phyloP scores from a whole-genome alignment of 1,284 basidiomycete species.

The Cystobasidiaceae sp. region DNA sequence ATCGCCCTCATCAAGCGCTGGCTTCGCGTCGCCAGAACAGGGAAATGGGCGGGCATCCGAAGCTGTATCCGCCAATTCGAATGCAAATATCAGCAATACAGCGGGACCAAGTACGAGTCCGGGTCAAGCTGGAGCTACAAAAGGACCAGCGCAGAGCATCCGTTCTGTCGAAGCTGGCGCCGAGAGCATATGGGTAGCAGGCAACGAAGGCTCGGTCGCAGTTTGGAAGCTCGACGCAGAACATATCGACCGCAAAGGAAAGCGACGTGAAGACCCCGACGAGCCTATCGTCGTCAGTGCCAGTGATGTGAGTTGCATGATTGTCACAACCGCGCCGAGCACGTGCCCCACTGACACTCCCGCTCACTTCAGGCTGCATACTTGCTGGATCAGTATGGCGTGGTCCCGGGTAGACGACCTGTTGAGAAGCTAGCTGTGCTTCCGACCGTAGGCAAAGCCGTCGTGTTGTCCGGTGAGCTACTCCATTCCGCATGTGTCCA shows the following conservation, averaged over 20 bases:
- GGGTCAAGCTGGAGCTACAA: too few relatives aligned
- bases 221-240: conserved; percentile 31
- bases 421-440: conserved; percentile 34
- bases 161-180: conserved; percentile 31
- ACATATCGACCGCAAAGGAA: background rate
- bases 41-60: background rate
- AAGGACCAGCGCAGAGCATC: conserved; percentile 9
- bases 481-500: too few relatives aligned
- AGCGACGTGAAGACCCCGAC: background rate
- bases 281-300: background rate
- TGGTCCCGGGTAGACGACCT: background rate
- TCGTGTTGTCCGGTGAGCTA: conserved; percentile 36
- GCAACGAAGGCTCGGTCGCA: conserved; percentile 31
- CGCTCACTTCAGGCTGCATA: conserved; percentile 1
- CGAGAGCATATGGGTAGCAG: conserved; percentile 32
- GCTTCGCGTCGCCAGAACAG: background rate
- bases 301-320: conserved; percentile 7
- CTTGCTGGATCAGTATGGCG: conserved; percentile 7
- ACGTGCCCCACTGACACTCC: background rate
- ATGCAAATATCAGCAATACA: too few relatives aligned
- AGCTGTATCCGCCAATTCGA: background rate
- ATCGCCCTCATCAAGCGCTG: conserved; percentile 2
- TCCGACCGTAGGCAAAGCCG: conserved; percentile 34
- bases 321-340: too few relatives aligned
- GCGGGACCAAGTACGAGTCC: too few relatives aligned